Evolutionary conservation across 192 early-diverging fungal genomes (phyloP).

Genomic region (Backusella australiensis): DNA sequence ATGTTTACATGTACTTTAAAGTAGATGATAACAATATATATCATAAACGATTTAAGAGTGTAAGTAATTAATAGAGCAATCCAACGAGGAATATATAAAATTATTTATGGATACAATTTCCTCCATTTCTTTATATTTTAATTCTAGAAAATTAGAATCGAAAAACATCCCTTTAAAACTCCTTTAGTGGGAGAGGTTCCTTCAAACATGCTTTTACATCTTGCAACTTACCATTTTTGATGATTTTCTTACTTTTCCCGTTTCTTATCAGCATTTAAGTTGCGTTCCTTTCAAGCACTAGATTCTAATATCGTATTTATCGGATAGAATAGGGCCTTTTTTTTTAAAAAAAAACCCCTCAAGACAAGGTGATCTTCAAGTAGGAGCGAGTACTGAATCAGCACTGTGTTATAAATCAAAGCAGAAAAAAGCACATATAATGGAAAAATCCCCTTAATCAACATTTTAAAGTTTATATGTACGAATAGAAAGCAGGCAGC

Average conservation of each 20-base stretch:
- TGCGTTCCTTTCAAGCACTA: background rate
- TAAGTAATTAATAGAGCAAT: background rate
- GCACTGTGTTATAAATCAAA: too few relatives aligned
- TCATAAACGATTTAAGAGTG: too few relatives aligned
- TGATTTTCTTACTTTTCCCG: background rate
- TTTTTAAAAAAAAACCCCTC: too few relatives aligned
- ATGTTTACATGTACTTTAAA: too few relatives aligned
- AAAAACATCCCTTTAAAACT: background rate
- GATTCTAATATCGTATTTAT: background rate
- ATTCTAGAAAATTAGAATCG: background rate
- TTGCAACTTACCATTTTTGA: background rate
- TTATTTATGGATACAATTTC: background rate
- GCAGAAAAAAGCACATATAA: background rate
- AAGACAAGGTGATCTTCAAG: background rate
- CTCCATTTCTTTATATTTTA: background rate
- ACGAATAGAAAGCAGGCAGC: background rate
- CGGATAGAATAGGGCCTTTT: background rate
- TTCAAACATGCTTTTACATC: background rate
- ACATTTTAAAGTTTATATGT: background rate
- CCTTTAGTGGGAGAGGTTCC: background rate
- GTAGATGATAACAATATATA: too few relatives aligned
- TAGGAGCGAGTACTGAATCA: background rate
- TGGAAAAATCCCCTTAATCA: background rate
- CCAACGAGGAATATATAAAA: background rate
- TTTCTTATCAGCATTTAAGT: background rate